Evolutionary conservation across 192 early-diverging fungal genomes (phyloP).

Genomic region (Lobulomyces angularis): DNA sequence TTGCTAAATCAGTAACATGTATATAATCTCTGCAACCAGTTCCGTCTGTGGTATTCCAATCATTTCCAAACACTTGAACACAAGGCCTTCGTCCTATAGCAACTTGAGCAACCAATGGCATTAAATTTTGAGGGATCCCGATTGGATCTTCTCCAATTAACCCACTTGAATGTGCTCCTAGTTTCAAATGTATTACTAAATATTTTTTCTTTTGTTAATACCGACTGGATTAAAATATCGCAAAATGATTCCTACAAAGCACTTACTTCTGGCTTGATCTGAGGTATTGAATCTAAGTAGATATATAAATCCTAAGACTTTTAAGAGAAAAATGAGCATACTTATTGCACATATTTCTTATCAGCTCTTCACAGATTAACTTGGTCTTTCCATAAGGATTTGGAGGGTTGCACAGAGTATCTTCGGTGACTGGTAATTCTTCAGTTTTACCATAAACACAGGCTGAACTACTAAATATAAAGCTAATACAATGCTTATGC

Average conservation of each 20-base stretch:
- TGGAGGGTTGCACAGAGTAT: conserved; percentile 40
- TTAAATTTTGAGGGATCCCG: conserved; percentile 72
- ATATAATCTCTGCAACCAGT: conserved; percentile 79
- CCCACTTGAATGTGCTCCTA: conserved; percentile 74
- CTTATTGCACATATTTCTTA: conserved; percentile 24
- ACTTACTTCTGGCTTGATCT: background rate
- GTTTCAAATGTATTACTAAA: no score
- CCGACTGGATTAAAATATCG: conserved; percentile 86
- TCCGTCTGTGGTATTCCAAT: conserved; percentile 78
- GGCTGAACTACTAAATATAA: conserved; percentile 78
- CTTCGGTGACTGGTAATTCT: conserved; percentile 49
- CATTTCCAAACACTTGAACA: conserved; percentile 68
- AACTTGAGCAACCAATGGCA: conserved; percentile 76
- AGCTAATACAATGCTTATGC: conserved; percentile 54
- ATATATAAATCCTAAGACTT: no score
- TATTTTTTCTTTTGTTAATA: no score
- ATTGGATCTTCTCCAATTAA: conserved; percentile 71
- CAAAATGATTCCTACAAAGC: conserved; percentile 9
- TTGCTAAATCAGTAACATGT: conserved; percentile 80
- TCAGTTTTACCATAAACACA: conserved; percentile 71
- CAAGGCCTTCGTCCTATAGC: conserved; percentile 55
- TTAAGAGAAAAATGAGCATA: background rate
- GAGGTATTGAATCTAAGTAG: no score
- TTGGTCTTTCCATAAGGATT: conserved; percentile 86
- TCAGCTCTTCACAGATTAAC: conserved; percentile 66